Conservation (phyloP, 805 yeast species). For the Lipomyces japonicus region DNA sequence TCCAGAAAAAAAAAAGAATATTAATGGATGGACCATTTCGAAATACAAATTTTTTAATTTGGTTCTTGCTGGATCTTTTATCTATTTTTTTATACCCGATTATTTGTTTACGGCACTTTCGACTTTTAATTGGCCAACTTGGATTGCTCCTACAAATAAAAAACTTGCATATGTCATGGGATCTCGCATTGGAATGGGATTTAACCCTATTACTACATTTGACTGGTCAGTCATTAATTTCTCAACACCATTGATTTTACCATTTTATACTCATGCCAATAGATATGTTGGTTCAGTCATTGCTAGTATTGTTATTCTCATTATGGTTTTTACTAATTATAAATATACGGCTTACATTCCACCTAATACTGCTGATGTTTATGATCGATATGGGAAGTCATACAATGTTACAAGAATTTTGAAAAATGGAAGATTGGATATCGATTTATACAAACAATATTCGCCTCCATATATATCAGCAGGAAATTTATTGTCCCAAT, state of each 20-base stretch:
- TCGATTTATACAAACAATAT: constrained; percentile 12
- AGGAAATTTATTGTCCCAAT: constrained; percentile 46
- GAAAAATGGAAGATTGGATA: constrained; percentile 34
- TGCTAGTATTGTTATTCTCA: constrained; percentile 34
- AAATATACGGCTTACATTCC: constrained; percentile 51
- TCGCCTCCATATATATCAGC: constrained; percentile 38
- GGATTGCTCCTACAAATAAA: constrained; percentile 40
- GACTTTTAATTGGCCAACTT: constrained; percentile 55
- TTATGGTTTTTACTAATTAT: constrained; percentile 46
- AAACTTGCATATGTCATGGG: constrained; percentile 57
- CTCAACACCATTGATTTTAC: constrained; percentile 41
- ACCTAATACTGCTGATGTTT: constrained; percentile 43
- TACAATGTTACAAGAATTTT: constrained; percentile 46
- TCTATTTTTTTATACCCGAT: constrained; percentile 67
- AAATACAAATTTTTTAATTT: constrained; percentile 49
- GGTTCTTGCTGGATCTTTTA: constrained; percentile 44
- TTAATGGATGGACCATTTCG: constrained; percentile 59
- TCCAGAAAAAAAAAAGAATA: constrained; percentile 43
- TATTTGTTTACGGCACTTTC: constrained; percentile 58
- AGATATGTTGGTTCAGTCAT: constrained; percentile 40
- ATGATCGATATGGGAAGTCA: constrained; percentile 45
- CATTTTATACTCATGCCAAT: constrained; percentile 42
- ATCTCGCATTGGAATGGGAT: constrained; percentile 51
- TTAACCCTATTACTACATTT: constrained; percentile 38
- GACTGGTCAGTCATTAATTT: constrained; percentile 42